Evolutionary conservation across 352 stramenopile genomes (phyloP).

Genomic region (Saprolegnia diclina): DNA sequence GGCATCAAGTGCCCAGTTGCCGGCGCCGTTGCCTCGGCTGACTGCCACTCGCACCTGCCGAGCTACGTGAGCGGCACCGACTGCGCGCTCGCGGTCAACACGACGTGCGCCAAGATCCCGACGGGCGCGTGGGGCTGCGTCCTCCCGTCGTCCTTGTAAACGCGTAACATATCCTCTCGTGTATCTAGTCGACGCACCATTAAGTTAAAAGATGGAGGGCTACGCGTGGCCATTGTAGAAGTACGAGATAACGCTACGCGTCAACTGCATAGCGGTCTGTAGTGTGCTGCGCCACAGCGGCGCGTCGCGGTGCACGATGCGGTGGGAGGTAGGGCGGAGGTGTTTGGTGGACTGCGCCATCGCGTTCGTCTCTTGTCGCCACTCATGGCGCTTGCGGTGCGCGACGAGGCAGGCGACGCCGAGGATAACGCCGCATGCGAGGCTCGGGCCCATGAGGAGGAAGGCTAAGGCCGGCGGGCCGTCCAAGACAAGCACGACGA

Average conservation of each 20-base stretch:
- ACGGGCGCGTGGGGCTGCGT: conserved; percentile 31
- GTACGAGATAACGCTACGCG: background rate
- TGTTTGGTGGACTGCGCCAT: background rate
- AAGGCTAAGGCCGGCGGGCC: conserved; percentile 10
- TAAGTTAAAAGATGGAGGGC: too few relatives aligned
- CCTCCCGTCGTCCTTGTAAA: too few relatives aligned
- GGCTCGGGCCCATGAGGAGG: conserved; percentile 17
- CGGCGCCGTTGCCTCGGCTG: conserved; percentile 32
- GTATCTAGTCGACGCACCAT: too few relatives aligned
- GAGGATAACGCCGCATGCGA: background rate
- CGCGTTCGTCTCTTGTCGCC: background rate
- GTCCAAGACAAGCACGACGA: conserved; percentile 10
- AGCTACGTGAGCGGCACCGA: conserved; percentile 27
- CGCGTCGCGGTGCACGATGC: background rate
- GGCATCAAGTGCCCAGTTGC: conserved; percentile 34
- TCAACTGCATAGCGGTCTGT: background rate
- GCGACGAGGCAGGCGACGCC: background rate
- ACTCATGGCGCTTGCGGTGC: background rate
- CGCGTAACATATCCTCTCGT: too few relatives aligned
- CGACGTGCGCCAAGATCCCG: conserved; percentile 27
- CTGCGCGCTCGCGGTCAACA: conserved; percentile 33
- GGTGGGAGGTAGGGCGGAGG: background rate
- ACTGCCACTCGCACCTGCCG: conserved; percentile 27
- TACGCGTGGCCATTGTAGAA: background rate
- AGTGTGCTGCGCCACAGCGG: background rate